Base-by-base conservation (phyloP, 306 rosid species). In the Vigna hirtella region DNA sequence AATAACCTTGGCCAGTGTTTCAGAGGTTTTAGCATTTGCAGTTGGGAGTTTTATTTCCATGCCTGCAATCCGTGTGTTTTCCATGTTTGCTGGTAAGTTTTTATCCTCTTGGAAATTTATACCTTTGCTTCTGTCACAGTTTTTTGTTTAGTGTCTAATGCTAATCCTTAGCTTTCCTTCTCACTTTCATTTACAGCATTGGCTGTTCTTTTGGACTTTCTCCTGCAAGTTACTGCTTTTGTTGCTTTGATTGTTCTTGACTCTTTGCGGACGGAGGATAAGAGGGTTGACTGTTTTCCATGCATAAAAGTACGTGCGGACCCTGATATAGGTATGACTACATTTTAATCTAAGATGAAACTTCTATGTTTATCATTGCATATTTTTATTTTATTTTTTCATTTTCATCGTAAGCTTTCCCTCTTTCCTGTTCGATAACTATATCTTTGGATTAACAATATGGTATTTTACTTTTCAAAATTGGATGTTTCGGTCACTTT, bases 31-130 rank as follows among this genome's bases (percentile, higher is more conserved):
- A 83, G 99, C 99, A 67, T 95, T 95, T 89, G 94, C 99, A 8
- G 97, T 91, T 85, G 98, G 96, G 73, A 93, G 97, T 89, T 93
- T 95, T 82, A 95, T 95, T 87, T 93, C 99, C 67, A 95, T 91
- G 98, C 98, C 99, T 68, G 99, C 99, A 24, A 91, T 97, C 80
- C 98, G 99, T 16, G 98, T 95, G 65, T 95, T 95, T 91, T 93
- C 99, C 86, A 95, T 95, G 99, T 95, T 95, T 91, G 99, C 99
- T 67, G 98, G 99, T 93, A 75, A 56, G 26, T 58, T 63, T 73
- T 63, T 53, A 55, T 68, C 45, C 77, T 72, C 66, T 72, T 55
- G 72, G 64, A 69, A 56, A 70, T 77, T 40, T 66, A 72, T 52
- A 51, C 53, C 13, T 73, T 50, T 52, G 74, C 65, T 56, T 64